Base-by-base conservation (phyloP, 495 filamentous ascomycete genomes). In the Saxispiralis lemnorum region DNA sequence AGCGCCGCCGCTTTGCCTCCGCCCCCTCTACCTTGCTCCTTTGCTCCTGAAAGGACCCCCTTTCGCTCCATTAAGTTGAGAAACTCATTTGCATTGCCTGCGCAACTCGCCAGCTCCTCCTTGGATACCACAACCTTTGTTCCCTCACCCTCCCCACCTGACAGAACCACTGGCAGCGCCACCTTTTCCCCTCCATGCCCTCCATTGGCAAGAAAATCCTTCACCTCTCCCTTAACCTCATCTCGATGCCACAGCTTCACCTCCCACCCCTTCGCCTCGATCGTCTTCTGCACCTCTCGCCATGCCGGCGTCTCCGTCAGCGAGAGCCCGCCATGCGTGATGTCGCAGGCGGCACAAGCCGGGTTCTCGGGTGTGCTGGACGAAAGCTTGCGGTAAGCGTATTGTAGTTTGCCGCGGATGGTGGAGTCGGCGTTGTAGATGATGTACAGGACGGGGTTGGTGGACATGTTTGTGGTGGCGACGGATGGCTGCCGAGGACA, bases 391-490 rank as follows among this genome's bases (percentile, higher is more conserved):
- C 47, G 44, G 50, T 57, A 59, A 34, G 34, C 41, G 34, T 60
- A 60, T 6, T 46, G 38, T 1, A 60, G 46, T 38, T 60, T 60
- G 21, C 58, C 58, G 9, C 59, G n/a, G 11, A 56, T 6, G 15
- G 51, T 41, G 28, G 44, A 43, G 39, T 55, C 41, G 39, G 58
- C 58, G 50, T 60, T 60, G 58, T 60, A 60, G 55, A 60, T 46
- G 47, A 60, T 56, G 49, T 49, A 53, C 28, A 60, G 43, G 6
- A 41, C 20, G 19, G 11, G 14, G 18, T 2, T 7, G n/a, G 2
- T 21, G 14, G 37, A 2, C 37, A 39, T 39, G n/a, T 45, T 38
- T 16, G 58, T 51, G 53, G 41, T 14, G 13, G 4, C 34, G 3
- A 13, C 3, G 5, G n/a, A 12, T 35, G 34, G 34, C 16, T 13